phyloP scores from a whole-genome alignment of 2,329 filamentous ascomycete genomes.

The Xylariaceae sp. region DNA sequence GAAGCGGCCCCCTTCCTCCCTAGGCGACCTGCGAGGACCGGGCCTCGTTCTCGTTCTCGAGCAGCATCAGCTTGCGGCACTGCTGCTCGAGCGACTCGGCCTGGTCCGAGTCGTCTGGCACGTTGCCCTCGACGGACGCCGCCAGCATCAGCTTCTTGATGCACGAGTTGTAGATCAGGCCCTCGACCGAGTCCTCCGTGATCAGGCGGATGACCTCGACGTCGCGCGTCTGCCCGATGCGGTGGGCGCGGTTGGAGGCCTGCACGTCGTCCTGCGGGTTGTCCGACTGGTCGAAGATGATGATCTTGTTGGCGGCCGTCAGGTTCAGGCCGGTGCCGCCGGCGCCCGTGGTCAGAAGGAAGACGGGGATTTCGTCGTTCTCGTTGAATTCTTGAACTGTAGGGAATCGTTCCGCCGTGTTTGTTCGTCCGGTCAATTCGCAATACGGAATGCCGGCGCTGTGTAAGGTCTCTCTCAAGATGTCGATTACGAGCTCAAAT shows the following conservation, averaged over 20 bases:
- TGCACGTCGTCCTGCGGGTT: slow-evolving; percentile 99
- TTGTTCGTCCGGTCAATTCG: slow-evolving; percentile 78
- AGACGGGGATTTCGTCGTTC: slow-evolving; percentile 72
- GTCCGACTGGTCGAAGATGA: slow-evolving; percentile 96
- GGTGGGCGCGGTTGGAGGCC: slow-evolving; percentile 92
- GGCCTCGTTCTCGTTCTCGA: slow-evolving; percentile 16
- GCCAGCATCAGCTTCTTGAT: slow-evolving; percentile 91
- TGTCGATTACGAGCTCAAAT: slow-evolving; percentile 86
- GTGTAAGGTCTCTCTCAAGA: slow-evolving; percentile 75
- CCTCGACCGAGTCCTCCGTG: slow-evolving; percentile 75
- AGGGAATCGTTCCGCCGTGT: slow-evolving; percentile 74
- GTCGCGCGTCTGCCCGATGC: slow-evolving; percentile 81
- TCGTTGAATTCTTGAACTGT: slow-evolving; percentile 82
- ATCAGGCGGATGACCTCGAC: slow-evolving; percentile 88
- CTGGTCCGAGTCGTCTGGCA: slow-evolving; percentile 39
- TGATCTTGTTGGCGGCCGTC: slow-evolving; percentile 90
- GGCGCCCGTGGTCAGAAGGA: slow-evolving; percentile 86
- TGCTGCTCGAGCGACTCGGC: slow-evolving; percentile 23
- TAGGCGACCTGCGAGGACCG: slow-evolving; percentile 4
- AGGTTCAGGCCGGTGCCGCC: slow-evolving; percentile 97
- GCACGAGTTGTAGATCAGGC: slow-evolving; percentile 85
- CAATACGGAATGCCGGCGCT: slow-evolving; percentile 67
- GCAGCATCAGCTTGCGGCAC: slow-evolving; percentile 24
- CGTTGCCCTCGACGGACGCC: slow-evolving; percentile 41
- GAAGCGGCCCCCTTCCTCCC: not conserved